phyloP scores from a whole-genome alignment of 1,139 yeast species.

The Saccharomyces hybrid region DNA sequence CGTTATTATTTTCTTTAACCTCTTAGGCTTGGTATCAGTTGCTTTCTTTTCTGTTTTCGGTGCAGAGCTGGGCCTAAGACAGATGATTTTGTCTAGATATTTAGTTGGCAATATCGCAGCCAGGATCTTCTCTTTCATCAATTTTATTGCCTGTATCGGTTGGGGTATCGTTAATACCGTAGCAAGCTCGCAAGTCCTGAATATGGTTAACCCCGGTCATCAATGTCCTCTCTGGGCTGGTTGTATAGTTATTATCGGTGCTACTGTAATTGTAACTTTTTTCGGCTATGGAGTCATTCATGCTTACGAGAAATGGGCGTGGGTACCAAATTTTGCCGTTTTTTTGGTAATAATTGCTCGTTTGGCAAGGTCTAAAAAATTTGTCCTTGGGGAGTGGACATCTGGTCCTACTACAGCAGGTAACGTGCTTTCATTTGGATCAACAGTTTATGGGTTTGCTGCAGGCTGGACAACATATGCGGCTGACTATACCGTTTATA shows the following conservation, averaged over 20 bases:
- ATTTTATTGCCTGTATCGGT: slow-evolving; percentile 82
- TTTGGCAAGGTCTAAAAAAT: slow-evolving; percentile 57
- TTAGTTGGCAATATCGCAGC: slow-evolving; percentile 70
- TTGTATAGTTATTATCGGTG: slow-evolving; percentile 60
- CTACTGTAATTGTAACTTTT: slow-evolving; percentile 69
- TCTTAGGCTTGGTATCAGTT: slow-evolving; percentile 69
- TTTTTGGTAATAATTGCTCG: slow-evolving; percentile 75
- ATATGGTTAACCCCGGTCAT: slow-evolving; percentile 54
- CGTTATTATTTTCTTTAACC: slow-evolving; percentile 60
- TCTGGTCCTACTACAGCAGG: slow-evolving; percentile 62
- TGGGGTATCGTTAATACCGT: slow-evolving; percentile 94
- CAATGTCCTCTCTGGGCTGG: slow-evolving; percentile 88
- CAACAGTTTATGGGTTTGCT: slow-evolving; percentile 81
- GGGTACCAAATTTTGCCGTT: slow-evolving; percentile 73
- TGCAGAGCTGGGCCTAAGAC: slow-evolving; percentile 79
- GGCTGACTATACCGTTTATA: slow-evolving; percentile 86
- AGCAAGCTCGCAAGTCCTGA: slow-evolving; percentile 79
- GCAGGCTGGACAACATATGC: slow-evolving; percentile 95
- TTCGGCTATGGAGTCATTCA: slow-evolving; percentile 84
- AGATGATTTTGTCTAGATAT: slow-evolving; percentile 74
- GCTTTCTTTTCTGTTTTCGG: slow-evolving; percentile 82
- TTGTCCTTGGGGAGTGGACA: slow-evolving; percentile 38
- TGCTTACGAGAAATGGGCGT: slow-evolving; percentile 72
- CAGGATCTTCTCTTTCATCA: slow-evolving; percentile 70
- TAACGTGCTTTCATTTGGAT: slow-evolving; percentile 73